These are phyloP conservation scores for Oxytropis ochrocephala DNA, from an alignment of 306 rosid genomes.

Conservation along the genomic window DNA sequence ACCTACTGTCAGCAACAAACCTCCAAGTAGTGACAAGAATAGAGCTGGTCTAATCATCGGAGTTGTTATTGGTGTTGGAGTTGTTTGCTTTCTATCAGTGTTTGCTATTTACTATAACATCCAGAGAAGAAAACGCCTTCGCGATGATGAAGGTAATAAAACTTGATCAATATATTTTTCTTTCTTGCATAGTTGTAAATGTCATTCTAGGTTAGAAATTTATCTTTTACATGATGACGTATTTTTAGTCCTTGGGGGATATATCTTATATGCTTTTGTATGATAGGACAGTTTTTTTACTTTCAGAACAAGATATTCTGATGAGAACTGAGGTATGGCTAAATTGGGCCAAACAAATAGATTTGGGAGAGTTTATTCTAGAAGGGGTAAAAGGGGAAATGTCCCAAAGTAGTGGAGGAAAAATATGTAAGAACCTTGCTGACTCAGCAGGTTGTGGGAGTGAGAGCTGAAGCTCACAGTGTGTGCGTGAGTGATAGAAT, in stretches of 20 bases:
- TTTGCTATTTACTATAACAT: constrained; percentile 22
- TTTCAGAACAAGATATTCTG: not conserved
- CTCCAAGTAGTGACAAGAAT: constrained; percentile 41
- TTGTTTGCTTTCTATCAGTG: constrained; percentile 30
- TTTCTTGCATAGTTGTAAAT: not conserved
- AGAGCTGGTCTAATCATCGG: constrained; percentile 54
- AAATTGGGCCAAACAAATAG: no score
- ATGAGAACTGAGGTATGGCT: no score
- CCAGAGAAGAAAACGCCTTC: constrained; percentile 38
- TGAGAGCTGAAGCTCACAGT: no score
- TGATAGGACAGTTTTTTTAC: not conserved
- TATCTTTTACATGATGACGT: not conserved
- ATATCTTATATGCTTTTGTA: not conserved
- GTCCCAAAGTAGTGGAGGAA: no score
- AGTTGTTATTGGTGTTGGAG: constrained; percentile 54
- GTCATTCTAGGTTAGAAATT: not conserved
- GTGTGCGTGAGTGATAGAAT: no score
- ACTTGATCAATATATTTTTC: not conserved
- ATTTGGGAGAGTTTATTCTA: no score
- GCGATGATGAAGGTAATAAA: constrained; percentile 49
- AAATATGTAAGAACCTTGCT: no score
- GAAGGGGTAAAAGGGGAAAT: no score
- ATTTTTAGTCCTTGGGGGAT: not conserved
- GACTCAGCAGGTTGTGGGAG: no score
- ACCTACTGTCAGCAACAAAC: constrained; percentile 48